A percentile compares a stretch with the other conserved stretches of the same genome.
These are phyloP conservation scores for Candida mesenterica DNA, from an alignment of 1,139 yeast species.

Conservation along the genomic window DNA sequence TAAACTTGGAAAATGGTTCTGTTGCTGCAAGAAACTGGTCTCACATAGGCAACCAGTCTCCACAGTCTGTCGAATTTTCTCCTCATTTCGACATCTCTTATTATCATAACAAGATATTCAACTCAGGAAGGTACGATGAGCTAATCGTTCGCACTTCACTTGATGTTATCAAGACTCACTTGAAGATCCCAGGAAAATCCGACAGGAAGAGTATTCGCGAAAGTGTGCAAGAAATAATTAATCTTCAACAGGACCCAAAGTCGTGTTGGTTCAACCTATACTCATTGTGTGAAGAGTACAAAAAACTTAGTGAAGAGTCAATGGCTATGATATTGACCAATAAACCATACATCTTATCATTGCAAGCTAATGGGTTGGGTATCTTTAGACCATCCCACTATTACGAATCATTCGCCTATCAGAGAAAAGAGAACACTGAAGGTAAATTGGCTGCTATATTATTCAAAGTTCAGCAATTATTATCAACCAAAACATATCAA, in stretches of 20 bases:
- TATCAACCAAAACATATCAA: conserved; percentile 30
- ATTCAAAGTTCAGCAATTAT: conserved; percentile 18
- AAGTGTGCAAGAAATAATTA: conserved; percentile 24
- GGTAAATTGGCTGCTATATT: conserved; percentile 25
- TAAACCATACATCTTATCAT: conserved; percentile 14
- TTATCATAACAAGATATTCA: conserved; percentile 44
- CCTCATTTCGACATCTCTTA: conserved; percentile 33
- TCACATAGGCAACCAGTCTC: conserved; percentile 12
- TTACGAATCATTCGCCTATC: conserved; percentile 26
- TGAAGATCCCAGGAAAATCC: conserved; percentile 8
- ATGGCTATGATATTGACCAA: conserved; percentile 15
- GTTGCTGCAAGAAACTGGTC: conserved; percentile 20
- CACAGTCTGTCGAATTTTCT: conserved; percentile 18
- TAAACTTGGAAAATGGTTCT: conserved; percentile 20
- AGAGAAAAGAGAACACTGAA: conserved; percentile 13
- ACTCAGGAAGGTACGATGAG: conserved; percentile 46
- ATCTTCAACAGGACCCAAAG: conserved; percentile 5
- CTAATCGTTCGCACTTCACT: conserved; percentile 43
- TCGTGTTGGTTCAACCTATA: conserved; percentile 56
- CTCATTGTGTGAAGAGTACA: conserved; percentile 65
- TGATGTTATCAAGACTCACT: conserved; percentile 30
- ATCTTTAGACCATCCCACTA: conserved; percentile 33
- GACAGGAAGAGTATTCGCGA: conserved; percentile 18
- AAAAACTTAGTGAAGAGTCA: conserved; percentile 57
- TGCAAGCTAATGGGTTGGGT: conserved; percentile 38